A percentile compares a stretch with the other conserved stretches of the same genome.
phyloP scores from a whole-genome alignment of 2,329 filamentous ascomycete species.

The Aplosporella prunicola region DNA sequence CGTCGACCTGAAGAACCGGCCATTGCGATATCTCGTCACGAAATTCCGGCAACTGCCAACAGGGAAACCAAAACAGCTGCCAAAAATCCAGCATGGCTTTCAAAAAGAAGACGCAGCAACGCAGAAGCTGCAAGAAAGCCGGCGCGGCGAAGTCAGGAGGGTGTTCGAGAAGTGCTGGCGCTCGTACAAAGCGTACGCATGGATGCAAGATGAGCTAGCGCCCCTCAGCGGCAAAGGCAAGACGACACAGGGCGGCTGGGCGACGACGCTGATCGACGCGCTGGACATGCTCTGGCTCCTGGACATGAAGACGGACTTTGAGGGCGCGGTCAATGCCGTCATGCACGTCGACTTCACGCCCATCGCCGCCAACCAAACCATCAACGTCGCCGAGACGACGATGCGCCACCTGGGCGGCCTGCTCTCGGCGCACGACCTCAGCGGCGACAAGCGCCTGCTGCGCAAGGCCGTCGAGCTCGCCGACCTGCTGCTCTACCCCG shows the following conservation, averaged over 20 bases:
- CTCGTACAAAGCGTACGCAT: constrained; percentile 35
- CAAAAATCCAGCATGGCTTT: constrained; percentile 35
- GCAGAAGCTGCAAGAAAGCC: constrained; percentile 25
- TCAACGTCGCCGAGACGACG: constrained; percentile 43
- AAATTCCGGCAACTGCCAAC: constrained; percentile 29
- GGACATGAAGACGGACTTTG: constrained; percentile 39
- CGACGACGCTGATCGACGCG: constrained; percentile 36
- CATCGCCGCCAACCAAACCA: constrained; percentile 24
- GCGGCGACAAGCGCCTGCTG: constrained; percentile 61
- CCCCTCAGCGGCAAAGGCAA: constrained; percentile 33
- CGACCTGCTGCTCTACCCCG: constrained; percentile 69
- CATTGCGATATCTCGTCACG: constrained; percentile 32
- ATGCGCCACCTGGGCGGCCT: constrained; percentile 83
- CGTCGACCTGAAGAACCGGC: too few relatives aligned
- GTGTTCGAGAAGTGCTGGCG: constrained; percentile 37
- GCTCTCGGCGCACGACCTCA: constrained; percentile 78
- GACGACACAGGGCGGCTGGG: constrained; percentile 40
- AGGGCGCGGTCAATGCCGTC: constrained; percentile 35
- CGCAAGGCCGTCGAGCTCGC: constrained; percentile 72
- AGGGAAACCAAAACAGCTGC: constrained; percentile 27
- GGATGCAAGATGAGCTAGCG: constrained; percentile 40
- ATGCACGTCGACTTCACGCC: constrained; percentile 35
- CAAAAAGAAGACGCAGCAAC: constrained; percentile 24
- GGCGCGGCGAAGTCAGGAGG: constrained; percentile 30
- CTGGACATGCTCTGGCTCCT: constrained; percentile 41